These are phyloP conservation scores for Dioscorea cayenensis DNA, from an alignment of 116 monocot genomes.

Conservation along the genomic window DNA sequence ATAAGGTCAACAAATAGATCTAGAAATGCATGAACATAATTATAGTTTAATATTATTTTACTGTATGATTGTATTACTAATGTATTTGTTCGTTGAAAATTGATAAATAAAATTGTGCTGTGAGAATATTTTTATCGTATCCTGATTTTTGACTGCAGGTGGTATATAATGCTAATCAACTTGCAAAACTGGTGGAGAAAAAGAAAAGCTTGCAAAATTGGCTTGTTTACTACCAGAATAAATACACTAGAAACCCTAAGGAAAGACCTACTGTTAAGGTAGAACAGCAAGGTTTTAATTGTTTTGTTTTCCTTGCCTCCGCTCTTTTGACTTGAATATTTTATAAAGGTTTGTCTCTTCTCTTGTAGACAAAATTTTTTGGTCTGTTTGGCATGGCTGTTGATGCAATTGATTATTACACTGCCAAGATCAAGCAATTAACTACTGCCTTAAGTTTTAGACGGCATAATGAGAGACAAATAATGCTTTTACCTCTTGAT, in stretches of 20 bases:
- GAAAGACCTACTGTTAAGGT: slow-evolving; percentile 76
- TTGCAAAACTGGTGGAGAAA: slow-evolving; percentile 61
- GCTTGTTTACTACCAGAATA: slow-evolving; percentile 86
- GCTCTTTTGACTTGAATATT: background rate
- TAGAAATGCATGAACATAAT: no score
- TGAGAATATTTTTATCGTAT: background rate
- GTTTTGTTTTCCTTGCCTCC: background rate
- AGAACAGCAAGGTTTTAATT: background rate
- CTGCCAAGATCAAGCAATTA: slow-evolving; percentile 34
- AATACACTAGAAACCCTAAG: slow-evolving; percentile 36
- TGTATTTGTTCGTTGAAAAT: no score
- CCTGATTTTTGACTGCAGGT: slow-evolving; percentile 28
- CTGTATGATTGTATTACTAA: no score
- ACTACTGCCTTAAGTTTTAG: slow-evolving; percentile 44
- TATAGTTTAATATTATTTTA: no score
- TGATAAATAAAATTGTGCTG: no score
- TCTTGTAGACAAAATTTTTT: slow-evolving; percentile 61
- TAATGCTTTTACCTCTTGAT: background rate
- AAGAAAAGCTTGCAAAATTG: slow-evolving; percentile 74
- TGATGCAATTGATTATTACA: slow-evolving; percentile 73
- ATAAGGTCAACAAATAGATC: background rate
- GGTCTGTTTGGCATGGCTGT: slow-evolving; percentile 69
- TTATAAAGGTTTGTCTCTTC: slow-evolving; percentile 5
- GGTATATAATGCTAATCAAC: slow-evolving; percentile 82
- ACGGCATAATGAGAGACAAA: background rate